Base-by-base conservation (phyloP, 306 rosid species). In the Sicyos baderoa region DNA sequence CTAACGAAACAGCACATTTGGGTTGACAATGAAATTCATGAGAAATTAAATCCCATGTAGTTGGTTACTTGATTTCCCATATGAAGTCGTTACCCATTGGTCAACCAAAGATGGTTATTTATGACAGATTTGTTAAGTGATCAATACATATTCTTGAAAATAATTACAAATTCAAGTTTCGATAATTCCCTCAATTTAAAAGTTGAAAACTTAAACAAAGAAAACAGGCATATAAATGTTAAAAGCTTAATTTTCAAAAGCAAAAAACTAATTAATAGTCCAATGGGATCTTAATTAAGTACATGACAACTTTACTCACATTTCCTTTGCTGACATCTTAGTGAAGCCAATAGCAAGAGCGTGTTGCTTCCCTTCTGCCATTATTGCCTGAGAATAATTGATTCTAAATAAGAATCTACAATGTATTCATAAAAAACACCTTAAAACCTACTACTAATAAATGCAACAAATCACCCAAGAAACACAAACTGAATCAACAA, bases 291-390 rank as follows among this genome's bases (percentile, higher is more conserved):
- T 16, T 6, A 21, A 7, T 21, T 12, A n/a, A n/a, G n/a, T n/a
- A 17, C 23, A 48, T 49, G 48, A 9, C 9, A 51, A 51, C 2
- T 59, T 44, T 79, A 81, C 96, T 86, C 80, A 92, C 97, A 92
- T 92, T 75, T 87, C 92, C 78, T 92, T 92, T 21, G 97, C 92
- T 16, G 97, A 92, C 96, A 92, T 89, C 85, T 92, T 92, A 53
- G 97, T 92, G 83, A 87, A 92, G 79, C 97, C 97, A 60, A 92
- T 89, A 58, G 97, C 97, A 84, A 92, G 97, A 58, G 97, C 97
- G 75, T 92, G 92, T 68, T 89, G 89, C 83, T 92, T 92, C 76
- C 97, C 97, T 89, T 92, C 97, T 27, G 97, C 97, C 96, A 92
- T 92, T 82, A 92, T 87, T 60, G 96, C 97, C 96, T 92, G 89